Evolutionary conservation across 108 stramenopile genomes (phyloP).

Genomic region (Thalassiosira profunda): DNA sequence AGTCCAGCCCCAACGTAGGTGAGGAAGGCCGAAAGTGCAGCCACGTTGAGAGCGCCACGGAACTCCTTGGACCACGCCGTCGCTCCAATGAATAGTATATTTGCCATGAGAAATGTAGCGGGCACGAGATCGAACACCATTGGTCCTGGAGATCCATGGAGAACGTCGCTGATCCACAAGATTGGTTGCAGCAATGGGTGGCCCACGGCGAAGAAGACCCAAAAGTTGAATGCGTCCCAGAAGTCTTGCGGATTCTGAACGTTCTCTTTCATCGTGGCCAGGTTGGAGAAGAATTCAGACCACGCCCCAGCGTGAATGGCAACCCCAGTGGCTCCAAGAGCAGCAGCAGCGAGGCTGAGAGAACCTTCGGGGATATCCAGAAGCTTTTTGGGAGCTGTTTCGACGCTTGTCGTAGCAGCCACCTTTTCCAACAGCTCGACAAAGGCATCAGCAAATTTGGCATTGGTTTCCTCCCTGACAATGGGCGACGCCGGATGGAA

Average conservation of each 20-base stretch:
- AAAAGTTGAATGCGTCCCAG: slow-evolving; percentile 87
- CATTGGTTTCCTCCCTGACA: slow-evolving; percentile 65
- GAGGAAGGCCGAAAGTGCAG: slow-evolving; percentile 75
- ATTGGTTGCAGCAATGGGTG: slow-evolving; percentile 92
- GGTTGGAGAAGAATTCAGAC: slow-evolving; percentile 65
- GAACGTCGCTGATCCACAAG: slow-evolving; percentile 88
- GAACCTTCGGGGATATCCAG: slow-evolving; percentile 54
- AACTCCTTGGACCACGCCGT: slow-evolving; percentile 75
- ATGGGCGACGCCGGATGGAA: slow-evolving; percentile 85
- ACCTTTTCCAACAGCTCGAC: slow-evolving; percentile 66
- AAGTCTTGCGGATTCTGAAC: slow-evolving; percentile 75
- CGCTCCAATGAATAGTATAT: slow-evolving; percentile 70
- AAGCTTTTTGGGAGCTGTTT: background rate
- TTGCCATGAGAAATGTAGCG: slow-evolving; percentile 67
- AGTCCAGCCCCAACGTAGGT: slow-evolving; percentile 87
- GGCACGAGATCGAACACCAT: slow-evolving; percentile 80
- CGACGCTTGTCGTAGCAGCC: slow-evolving; percentile 30
- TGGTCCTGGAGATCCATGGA: slow-evolving; percentile 89
- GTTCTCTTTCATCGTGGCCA: slow-evolving; percentile 79
- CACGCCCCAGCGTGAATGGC: slow-evolving; percentile 71
- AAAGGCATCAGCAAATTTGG: slow-evolving; percentile 77
- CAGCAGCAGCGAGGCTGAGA: slow-evolving; percentile 52
- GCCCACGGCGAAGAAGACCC: slow-evolving; percentile 94
- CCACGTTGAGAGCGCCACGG: slow-evolving; percentile 77
- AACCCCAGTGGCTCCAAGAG: slow-evolving; percentile 57